Evolutionary conservation across 1,284 basidiomycete genomes (phyloP).

Genomic region (Trametes polyzona): DNA sequence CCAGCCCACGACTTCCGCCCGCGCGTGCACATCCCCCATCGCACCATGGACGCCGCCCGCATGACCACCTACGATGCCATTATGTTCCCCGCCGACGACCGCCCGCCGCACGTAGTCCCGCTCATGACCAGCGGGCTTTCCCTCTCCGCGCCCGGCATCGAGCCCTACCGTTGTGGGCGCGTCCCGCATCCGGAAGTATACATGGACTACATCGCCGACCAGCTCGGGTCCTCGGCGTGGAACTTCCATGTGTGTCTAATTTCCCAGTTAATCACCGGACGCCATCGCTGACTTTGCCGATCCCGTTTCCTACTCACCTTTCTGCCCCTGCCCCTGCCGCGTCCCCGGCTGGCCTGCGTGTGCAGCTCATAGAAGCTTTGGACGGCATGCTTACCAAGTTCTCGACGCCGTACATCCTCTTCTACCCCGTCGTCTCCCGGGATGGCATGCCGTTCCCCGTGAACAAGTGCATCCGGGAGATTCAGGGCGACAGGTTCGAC

Average conservation of each 20-base stretch:
- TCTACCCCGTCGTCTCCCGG: constrained; percentile 72
- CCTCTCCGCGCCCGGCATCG: constrained; percentile 43
- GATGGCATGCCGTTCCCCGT: constrained; percentile 80
- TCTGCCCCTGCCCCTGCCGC: background rate
- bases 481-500: constrained; percentile 62
- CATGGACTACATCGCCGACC: constrained; percentile 83
- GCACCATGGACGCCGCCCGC: constrained; percentile 58
- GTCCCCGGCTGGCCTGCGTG: background rate
- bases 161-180: constrained; percentile 45
- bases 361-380: constrained; percentile 70
- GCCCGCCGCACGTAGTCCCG: constrained; percentile 67
- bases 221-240: constrained; percentile 68
- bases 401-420: constrained; percentile 75
- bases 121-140: constrained; percentile 77
- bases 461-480: constrained; percentile 73
- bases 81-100: constrained; percentile 46
- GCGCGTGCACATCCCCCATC: background rate
- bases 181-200: constrained; percentile 81
- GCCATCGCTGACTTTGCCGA: constrained; percentile 23
- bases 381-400: constrained; percentile 81
- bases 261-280: constrained; percentile 23
- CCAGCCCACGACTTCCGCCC: background rate
- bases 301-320: constrained; percentile 2
- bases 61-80: constrained; percentile 60
- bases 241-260: constrained; percentile 60